These are phyloP conservation scores for Clavispora phyllophila DNA, from an alignment of 805 yeast genomes.

Conservation along the genomic window DNA sequence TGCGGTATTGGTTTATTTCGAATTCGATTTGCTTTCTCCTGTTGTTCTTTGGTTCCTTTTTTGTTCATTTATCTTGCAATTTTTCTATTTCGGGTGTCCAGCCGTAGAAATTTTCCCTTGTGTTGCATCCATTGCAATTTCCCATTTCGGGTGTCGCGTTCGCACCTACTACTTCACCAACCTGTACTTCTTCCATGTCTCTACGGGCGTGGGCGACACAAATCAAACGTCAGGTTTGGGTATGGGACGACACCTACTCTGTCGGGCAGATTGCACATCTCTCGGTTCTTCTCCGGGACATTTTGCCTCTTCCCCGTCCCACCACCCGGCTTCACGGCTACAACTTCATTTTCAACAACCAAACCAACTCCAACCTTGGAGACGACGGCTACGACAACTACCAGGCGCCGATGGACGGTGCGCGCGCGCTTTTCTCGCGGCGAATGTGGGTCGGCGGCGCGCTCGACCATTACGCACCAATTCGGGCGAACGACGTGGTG, in stretches of 20 bases:
- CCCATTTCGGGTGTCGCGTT: background rate
- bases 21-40: too few relatives aligned
- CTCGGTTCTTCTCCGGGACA: constrained; percentile 5
- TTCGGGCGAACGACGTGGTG: constrained; percentile 30
- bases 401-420: constrained; percentile 52
- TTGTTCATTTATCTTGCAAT: too few relatives aligned
- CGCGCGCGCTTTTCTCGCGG: constrained; percentile 38
- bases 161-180: background rate
- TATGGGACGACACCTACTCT: constrained; percentile 11
- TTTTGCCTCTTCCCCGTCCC: background rate
- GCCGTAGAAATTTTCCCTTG: too few relatives aligned
- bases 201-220: constrained; percentile 2
- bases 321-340: constrained; percentile 38
- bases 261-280: constrained; percentile 7
- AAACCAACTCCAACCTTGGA: constrained; percentile 45
- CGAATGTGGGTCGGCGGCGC: constrained; percentile 82
- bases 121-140: too few relatives aligned
- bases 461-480: constrained; percentile 34
- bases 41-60: too few relatives aligned
- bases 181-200: too few relatives aligned
- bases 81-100: too few relatives aligned
- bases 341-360: constrained; percentile 66
- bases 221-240: constrained; percentile 7
- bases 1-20: too few relatives aligned
- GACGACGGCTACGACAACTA: constrained; percentile 77